Percentiles rank a stretch among this genome's conserved stretches.
phyloP scores from a whole-genome alignment of 257 asterid species.

The Pogostemon cablin region DNA sequence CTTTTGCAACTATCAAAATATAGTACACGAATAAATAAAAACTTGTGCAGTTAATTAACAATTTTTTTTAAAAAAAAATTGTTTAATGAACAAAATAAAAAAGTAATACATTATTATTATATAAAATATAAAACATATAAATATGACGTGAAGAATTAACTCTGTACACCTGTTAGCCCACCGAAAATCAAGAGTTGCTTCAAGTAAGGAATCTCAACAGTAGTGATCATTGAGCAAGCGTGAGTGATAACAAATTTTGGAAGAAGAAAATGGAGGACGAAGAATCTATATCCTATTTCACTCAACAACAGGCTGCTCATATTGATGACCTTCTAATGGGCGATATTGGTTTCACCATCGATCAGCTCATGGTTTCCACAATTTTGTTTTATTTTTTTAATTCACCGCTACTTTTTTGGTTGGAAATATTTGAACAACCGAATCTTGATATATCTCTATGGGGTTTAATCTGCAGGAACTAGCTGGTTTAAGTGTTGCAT shows the following conservation, averaged over 20 bases:
- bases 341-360: constrained; percentile 29
- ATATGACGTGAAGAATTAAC: too few relatives aligned
- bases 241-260: constrained; percentile 1
- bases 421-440: constrained; percentile 12
- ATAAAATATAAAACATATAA: too few relatives aligned
- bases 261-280: constrained; percentile 28
- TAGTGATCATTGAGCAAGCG: too few relatives aligned
- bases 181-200: too few relatives aligned
- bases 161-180: too few relatives aligned
- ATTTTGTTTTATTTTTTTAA: neutral
- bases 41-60: too few relatives aligned
- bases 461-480: constrained; percentile 57
- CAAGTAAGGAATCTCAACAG: too few relatives aligned
- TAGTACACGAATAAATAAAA: too few relatives aligned
- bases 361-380: constrained; percentile 37
- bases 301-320: constrained; percentile 36
- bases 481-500: constrained; percentile 85
- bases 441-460: neutral
- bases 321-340: constrained; percentile 30
- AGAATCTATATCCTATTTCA: constrained; percentile 27
- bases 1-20: too few relatives aligned
- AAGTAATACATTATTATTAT: too few relatives aligned
- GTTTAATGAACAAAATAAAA: too few relatives aligned
- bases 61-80: too few relatives aligned
- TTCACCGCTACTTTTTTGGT: neutral